Evolutionary conservation across 2,329 filamentous ascomycete species (phyloP).

Genomic region (Geosmithia morbida): DNA sequence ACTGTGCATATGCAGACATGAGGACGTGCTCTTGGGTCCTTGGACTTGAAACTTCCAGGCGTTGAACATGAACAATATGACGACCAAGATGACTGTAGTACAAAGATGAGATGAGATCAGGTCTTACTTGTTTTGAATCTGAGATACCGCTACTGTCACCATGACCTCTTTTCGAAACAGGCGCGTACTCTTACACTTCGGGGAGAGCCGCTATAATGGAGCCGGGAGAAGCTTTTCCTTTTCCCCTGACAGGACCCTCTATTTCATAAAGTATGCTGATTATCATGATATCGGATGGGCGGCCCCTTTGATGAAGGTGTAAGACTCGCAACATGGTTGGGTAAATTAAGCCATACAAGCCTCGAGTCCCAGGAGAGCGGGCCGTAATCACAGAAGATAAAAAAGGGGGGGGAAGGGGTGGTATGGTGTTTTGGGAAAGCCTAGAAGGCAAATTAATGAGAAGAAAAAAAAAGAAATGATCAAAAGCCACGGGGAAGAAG

Average conservation of each 20-base stretch:
- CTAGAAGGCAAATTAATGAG: constrained; percentile 23
- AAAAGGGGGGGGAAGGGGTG: constrained; percentile 28
- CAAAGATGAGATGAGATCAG: neutral
- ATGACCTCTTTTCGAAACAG: neutral
- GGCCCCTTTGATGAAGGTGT: neutral
- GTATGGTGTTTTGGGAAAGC: constrained; percentile 12
- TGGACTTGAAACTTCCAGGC: neutral
- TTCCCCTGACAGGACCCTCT: neutral
- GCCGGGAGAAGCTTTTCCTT: neutral
- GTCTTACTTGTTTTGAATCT: neutral
- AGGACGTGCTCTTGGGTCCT: neutral
- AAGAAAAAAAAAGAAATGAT: constrained; percentile 21
- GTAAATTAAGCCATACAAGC: neutral
- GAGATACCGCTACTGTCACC: neutral
- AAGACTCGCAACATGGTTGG: constrained; percentile 15
- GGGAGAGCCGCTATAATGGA: neutral
- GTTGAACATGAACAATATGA: neutral
- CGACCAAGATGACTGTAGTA: neutral
- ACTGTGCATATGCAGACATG: neutral
- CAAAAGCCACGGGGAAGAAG: constrained; percentile 12
- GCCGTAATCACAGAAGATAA: constrained; percentile 12
- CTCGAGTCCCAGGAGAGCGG: constrained; percentile 6
- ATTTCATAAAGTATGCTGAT: neutral
- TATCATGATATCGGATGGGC: neutral
- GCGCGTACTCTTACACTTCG: neutral